A percentile compares a stretch with the other conserved stretches of the same genome.
phyloP scores from a whole-genome alignment of 2,329 filamentous ascomycete species.

The Diaporthe caulivora region DNA sequence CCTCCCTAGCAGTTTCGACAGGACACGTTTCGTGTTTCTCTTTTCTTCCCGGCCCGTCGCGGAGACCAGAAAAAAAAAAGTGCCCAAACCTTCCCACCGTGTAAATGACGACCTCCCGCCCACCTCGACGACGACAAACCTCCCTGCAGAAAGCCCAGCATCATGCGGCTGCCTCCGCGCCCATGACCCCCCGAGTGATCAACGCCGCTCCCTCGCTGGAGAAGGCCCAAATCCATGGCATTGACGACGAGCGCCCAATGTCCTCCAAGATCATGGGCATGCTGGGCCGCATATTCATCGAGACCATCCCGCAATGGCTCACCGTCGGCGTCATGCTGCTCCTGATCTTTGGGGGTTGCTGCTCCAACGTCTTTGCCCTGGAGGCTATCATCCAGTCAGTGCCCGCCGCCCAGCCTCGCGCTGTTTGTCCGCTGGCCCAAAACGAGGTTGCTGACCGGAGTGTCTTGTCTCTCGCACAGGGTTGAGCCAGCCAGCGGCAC shows the following conservation, averaged over 20 bases:
- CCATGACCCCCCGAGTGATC: constrained; percentile 62
- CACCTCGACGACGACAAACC: constrained; percentile 58
- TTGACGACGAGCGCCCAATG: constrained; percentile 63
- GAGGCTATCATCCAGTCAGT: constrained; percentile 94
- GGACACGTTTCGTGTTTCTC: constrained; percentile 31
- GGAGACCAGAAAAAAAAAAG: background rate
- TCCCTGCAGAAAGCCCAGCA: constrained; percentile 58
- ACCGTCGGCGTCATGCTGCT: constrained; percentile 77
- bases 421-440: background rate
- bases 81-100: constrained; percentile 42
- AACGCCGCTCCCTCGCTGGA: constrained; percentile 66
- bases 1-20: constrained; percentile 28
- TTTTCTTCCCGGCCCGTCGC: constrained; percentile 30
- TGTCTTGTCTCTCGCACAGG: constrained; percentile 56
- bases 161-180: constrained; percentile 52
- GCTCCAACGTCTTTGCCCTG: constrained; percentile 86
- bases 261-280: constrained; percentile 64
- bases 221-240: constrained; percentile 67
- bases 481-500: constrained; percentile 88
- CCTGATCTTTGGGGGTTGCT: constrained; percentile 87
- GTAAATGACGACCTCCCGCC: constrained; percentile 57
- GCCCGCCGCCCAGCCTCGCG: background rate
- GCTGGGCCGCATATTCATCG: constrained; percentile 65
- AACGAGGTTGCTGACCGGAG: constrained; percentile 42
- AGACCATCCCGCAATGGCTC: constrained; percentile 73